A percentile compares a stretch with the other conserved stretches of the same genome.
These are phyloP conservation scores for Pulicaria dysenterica DNA, from an alignment of 129 eudicot genomes.

Conservation along the genomic window DNA sequence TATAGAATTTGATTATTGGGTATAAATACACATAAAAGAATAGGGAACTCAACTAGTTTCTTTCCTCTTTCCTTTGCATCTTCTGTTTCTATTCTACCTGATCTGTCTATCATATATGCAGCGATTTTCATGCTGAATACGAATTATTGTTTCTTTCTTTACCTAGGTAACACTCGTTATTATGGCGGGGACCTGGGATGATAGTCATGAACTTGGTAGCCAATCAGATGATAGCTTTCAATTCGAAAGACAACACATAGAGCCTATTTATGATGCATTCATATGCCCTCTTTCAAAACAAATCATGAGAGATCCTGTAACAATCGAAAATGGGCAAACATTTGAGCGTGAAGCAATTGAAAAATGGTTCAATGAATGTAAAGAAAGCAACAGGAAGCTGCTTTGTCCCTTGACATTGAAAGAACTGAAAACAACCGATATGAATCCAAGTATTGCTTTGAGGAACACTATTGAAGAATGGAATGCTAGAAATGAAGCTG, in stretches of 20 bases:
- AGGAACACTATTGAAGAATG: conserved; percentile 89
- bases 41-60: not conserved
- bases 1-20: not conserved
- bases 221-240: conserved; percentile 81
- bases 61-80: not conserved
- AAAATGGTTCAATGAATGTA: conserved; percentile 84
- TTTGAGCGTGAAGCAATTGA: conserved; percentile 95
- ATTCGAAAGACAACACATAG: conserved; percentile 68
- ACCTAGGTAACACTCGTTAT: conserved; percentile 25
- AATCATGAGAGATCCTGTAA: conserved; percentile 89
- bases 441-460: conserved; percentile 88
- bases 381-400: conserved; percentile 64
- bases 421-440: conserved; percentile 69
- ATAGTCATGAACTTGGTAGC: conserved; percentile 62
- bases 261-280: conserved; percentile 85
- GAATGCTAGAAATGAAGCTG: conserved; percentile 94
- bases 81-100: not conserved
- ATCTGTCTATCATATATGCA: not conserved
- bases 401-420: conserved; percentile 72
- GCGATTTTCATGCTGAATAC: not conserved
- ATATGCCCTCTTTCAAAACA: conserved; percentile 89
- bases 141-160: not conserved
- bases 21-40: not conserved
- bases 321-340: conserved; percentile 82
- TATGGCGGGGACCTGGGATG: conserved; percentile 88